A percentile compares a stretch with the other conserved stretches of the same genome.
These are phyloP conservation scores for Sistotremastrum niveocremeum DNA, from an alignment of 768 basidiomycete species.

Conservation along the genomic window DNA sequence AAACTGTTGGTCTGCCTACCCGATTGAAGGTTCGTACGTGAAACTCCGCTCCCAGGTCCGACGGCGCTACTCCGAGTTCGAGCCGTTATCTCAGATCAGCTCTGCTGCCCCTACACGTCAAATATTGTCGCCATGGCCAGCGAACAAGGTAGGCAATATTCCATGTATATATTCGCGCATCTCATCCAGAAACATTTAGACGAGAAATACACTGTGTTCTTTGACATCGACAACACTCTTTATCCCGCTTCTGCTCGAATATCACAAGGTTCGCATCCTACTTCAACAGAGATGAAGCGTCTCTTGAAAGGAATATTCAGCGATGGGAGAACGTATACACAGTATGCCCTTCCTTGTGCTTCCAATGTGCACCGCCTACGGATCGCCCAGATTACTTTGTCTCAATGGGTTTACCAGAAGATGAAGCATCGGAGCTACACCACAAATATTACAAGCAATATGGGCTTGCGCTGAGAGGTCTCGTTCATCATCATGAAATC, in stretches of 20 bases:
- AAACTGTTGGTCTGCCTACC: too few relatives aligned
- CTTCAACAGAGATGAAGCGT: too few relatives aligned
- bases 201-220: conserved; percentile 53
- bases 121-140: too few relatives aligned
- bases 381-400: conserved; percentile 54
- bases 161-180: too few relatives aligned
- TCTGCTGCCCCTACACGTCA: too few relatives aligned
- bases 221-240: conserved; percentile 83
- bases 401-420: conserved; percentile 48
- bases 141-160: too few relatives aligned
- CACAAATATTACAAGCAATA: conserved; percentile 65
- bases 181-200: conserved; percentile 19
- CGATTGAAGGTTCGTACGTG: too few relatives aligned
- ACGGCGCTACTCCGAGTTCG: too few relatives aligned
- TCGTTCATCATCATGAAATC: conserved; percentile 62
- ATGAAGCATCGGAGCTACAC: conserved; percentile 58
- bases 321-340: conserved; percentile 71
- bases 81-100: too few relatives aligned
- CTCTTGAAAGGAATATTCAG: conserved; percentile 8
- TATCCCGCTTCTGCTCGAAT: conserved; percentile 69
- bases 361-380: background rate
- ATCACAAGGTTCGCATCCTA: conserved; percentile 24
- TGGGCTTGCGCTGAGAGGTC: conserved; percentile 69
- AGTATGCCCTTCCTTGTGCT: conserved; percentile 24
- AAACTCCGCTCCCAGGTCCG: too few relatives aligned